Percentiles rank a stretch among this genome's conserved stretches.
phyloP scores from a whole-genome alignment of 2,329 filamentous ascomycete genomes.

The Penicillium psychrosexuale region DNA sequence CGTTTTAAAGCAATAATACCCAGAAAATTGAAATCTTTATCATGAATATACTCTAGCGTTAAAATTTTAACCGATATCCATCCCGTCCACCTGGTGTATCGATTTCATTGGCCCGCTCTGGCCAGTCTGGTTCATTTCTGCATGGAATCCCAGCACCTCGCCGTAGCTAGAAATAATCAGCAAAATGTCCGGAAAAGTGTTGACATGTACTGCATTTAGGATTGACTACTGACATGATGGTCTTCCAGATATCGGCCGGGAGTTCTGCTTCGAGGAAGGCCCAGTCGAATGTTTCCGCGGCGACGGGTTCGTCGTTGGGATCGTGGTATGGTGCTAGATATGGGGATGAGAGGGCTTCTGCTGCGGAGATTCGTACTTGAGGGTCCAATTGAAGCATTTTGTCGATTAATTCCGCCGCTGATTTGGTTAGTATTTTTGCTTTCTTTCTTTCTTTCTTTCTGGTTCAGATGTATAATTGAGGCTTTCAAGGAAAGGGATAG shows the following conservation, averaged over 20 bases:
- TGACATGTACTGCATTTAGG: not conserved
- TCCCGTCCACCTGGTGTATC: constrained; percentile 1
- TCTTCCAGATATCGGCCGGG: constrained; percentile 98
- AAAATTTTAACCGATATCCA: constrained; percentile 7
- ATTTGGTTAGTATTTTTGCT: not conserved
- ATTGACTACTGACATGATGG: constrained; percentile 79
- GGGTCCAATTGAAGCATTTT: constrained; percentile 97
- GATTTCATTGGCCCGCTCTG: not conserved
- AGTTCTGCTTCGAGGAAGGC: constrained; percentile 97
- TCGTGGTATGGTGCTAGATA: constrained; percentile 97
- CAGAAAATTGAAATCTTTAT: not conserved
- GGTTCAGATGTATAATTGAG: too few relatives aligned
- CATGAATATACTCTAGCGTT: not conserved
- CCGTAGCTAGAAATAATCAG: constrained; percentile 5
- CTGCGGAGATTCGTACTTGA: constrained; percentile 83
- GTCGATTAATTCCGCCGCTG: constrained; percentile 88
- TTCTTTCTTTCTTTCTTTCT: not conserved
- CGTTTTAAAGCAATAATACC: not conserved
- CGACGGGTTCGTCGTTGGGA: constrained; percentile 88
- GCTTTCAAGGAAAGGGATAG: constrained; percentile 6
- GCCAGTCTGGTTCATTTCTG: not conserved
- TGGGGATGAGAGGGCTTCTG: constrained; percentile 78
- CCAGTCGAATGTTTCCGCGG: constrained; percentile 98
- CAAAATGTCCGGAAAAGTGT: not conserved
- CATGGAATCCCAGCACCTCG: constrained; percentile 20